Evolutionary conservation across 345 rosid genomes (phyloP), one percentile per base, ranked within the genome.

Genomic region (Salix udensis): DNA sequence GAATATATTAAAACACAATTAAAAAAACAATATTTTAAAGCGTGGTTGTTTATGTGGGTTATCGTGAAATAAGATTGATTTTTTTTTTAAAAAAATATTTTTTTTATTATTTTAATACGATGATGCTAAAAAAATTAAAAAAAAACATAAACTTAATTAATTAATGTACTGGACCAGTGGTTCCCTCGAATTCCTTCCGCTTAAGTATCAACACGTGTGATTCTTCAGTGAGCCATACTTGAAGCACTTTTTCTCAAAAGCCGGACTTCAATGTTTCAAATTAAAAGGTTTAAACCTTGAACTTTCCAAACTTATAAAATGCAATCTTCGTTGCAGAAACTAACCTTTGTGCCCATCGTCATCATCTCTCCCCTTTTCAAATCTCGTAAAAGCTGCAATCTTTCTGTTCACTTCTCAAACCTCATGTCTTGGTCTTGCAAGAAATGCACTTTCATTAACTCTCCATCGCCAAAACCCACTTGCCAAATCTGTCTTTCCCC

Each of bases 361-460:
- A 13, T n/a, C 39, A 14, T 64, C 52, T 30, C 70, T 37, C 21
- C 67, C 15, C 21, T 37, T 7, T 62, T 36, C 1, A 65, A 12
- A 19, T 66, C 60, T 40, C 28, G 13, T 75, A 15, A 62, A 75
- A 64, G 50, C 82, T 10, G 82, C n/a, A 46, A 12, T 69, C n/a
- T 14, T 13, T 13, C 28, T 44, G 55, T 42, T 46, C 50, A 46
- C 9, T 12, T 69, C 34, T 34, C 65, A 24, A 53, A 64, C 8
- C 52, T 60, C 13, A 81, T 81, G 84, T 76, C 97, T 13, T 93
- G 97, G 99, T 80, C 96, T 65, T 96, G 98, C 86, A 88, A 85
- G 77, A 89, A 82, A 77, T 93, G 99, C 78, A 93, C 97, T 9
- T 96, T 92, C 88, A 86, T 92, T 81, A 96, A 96, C 84, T 85